Evolutionary conservation across 2,329 filamentous ascomycete species (phyloP).

Genomic region (Exophiala phaeomuriformis): DNA sequence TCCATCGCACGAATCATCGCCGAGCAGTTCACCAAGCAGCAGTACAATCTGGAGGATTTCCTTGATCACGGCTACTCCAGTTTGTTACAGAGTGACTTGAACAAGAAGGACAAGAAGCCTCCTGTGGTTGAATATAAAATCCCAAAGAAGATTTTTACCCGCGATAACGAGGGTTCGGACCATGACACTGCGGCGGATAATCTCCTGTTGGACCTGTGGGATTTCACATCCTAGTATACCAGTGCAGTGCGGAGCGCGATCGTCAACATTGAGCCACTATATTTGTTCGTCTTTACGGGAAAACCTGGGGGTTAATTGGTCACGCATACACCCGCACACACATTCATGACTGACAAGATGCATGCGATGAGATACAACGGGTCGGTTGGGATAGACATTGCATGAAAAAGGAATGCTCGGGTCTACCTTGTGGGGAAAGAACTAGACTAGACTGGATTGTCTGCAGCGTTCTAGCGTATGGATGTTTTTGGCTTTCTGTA

Average conservation of each 20-base stretch:
- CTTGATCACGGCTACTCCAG: constrained; percentile 78
- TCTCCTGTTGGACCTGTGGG: constrained; percentile 15
- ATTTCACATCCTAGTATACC: constrained; percentile 3
- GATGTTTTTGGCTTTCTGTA: not conserved
- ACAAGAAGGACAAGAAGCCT: constrained; percentile 67
- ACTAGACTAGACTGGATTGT: not conserved
- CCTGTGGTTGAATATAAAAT: constrained; percentile 93
- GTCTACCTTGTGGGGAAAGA: too few species aligned
- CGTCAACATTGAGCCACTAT: too few species aligned
- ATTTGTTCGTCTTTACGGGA: too few species aligned
- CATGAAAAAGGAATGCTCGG: too few species aligned
- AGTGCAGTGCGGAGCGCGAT: not conserved
- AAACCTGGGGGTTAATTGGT: not conserved
- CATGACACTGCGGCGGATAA: constrained; percentile 2
- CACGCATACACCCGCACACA: not conserved
- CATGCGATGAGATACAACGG: not conserved
- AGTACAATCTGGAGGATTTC: constrained; percentile 95
- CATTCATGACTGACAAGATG: not conserved
- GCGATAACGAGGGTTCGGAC: constrained; percentile 7
- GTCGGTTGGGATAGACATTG: too few species aligned
- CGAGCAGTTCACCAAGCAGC: constrained; percentile 93
- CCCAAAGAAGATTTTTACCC: constrained; percentile 68
- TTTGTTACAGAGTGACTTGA: constrained; percentile 73
- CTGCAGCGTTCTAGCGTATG: constrained; percentile 1
- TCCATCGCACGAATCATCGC: constrained; percentile 88